A percentile compares a stretch with the other conserved stretches of the same genome.
Conservation (phyloP, 1,284 basidiomycete species). For the Meripilus lineatus region DNA sequence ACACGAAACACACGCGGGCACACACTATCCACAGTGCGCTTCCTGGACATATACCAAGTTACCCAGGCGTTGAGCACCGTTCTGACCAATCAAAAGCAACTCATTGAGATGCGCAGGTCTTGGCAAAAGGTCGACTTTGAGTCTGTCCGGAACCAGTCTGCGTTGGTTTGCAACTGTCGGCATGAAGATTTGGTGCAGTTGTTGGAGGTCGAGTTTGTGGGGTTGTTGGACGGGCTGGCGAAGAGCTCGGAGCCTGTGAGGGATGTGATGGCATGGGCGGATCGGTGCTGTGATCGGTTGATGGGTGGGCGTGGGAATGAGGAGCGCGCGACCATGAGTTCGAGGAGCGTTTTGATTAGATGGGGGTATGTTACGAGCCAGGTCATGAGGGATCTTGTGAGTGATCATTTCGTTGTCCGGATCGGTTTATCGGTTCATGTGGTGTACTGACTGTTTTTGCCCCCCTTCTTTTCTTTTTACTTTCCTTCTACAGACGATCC, state of each 20-base stretch:
- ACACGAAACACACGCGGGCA: background rate
- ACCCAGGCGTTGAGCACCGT: conserved; percentile 83
- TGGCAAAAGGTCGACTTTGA: conserved; percentile 87
- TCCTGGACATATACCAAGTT: conserved; percentile 86
- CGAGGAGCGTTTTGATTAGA: conserved; percentile 78
- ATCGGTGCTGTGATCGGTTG: conserved; percentile 78
- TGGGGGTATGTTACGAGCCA: conserved; percentile 91
- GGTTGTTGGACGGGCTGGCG: conserved; percentile 61
- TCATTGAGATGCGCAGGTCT: conserved; percentile 79
- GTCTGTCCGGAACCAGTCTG: conserved; percentile 86
- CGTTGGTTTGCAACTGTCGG: conserved; percentile 84
- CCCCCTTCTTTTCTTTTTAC: conserved; percentile 9
- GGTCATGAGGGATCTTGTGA: conserved; percentile 81
- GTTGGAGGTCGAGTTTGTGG: conserved; percentile 80
- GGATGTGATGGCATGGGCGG: conserved; percentile 85
- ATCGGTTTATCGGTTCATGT: background rate
- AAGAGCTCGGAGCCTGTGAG: conserved; percentile 79
- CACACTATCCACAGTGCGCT: conserved; percentile 60
- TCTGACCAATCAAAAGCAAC: conserved; percentile 78
- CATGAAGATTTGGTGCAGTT: conserved; percentile 83
- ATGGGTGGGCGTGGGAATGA: conserved; percentile 67
- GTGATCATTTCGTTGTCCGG: conserved; percentile 24
- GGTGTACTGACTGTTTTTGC: conserved; percentile 1
- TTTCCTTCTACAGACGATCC: conserved; percentile 59
- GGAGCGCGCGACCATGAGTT: conserved; percentile 78